Percentiles rank a stretch among this genome's conserved stretches.
These are phyloP conservation scores for Amborella trichopoda DNA, from an alignment of 164 flowering plant species.

Conservation along the genomic window DNA sequence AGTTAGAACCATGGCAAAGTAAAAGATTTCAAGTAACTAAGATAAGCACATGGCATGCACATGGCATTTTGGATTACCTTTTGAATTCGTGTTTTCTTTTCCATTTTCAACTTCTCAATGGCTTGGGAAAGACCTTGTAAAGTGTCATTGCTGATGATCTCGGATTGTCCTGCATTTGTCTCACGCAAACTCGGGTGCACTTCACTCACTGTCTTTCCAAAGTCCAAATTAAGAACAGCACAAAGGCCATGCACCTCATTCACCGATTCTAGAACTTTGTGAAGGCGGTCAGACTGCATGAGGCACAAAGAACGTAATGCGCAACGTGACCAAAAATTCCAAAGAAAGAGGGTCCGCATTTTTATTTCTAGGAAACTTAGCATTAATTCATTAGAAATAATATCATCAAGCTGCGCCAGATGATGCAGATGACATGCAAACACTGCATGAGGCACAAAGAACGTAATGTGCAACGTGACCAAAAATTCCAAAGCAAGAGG, in stretches of 20 bases:
- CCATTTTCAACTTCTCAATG: conserved; percentile 46
- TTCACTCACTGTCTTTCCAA: conserved; percentile 69
- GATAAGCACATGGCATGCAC: too few relatives aligned
- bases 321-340: too few relatives aligned
- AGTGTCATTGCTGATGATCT: conserved; percentile 63
- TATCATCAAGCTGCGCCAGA: too few relatives aligned
- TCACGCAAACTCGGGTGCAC: conserved; percentile 80
- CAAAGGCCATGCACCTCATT: conserved; percentile 85
- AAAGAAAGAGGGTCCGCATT: too few relatives aligned
- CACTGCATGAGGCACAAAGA: not conserved
- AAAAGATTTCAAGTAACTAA: too few relatives aligned
- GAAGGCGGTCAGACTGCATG: conserved; percentile 77
- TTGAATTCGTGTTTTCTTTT: conserved; percentile 48
- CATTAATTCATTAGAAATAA: too few relatives aligned
- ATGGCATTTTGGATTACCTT: too few relatives aligned
- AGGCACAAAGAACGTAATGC: not conserved
- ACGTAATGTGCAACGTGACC: too few relatives aligned
- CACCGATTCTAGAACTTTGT: conserved; percentile 60
- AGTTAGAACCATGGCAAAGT: too few relatives aligned
- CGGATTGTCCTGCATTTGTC: conserved; percentile 36
- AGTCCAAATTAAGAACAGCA: conserved; percentile 71
- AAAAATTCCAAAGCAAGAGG: too few relatives aligned
- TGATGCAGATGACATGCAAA: not conserved
- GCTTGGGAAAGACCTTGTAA: conserved; percentile 63
- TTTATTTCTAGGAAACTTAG: too few relatives aligned